Evolutionary conservation across 495 filamentous ascomycete genomes (phyloP), one percentile per base, ranked within the genome.

Genomic region (Elaphomyces granulatus): DNA sequence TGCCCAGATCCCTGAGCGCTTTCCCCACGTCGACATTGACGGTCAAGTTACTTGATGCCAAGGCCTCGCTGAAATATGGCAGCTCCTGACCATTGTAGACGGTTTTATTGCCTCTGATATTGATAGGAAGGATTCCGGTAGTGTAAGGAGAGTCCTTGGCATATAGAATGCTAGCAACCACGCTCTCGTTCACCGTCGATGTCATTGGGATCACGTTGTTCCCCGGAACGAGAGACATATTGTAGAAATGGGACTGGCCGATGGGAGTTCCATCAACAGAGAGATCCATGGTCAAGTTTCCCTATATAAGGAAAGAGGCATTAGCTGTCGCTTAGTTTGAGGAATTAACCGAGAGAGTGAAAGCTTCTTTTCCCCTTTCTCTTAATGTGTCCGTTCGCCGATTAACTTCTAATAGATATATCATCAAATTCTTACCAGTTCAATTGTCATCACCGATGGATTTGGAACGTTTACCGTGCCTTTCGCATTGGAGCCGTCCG

Each of bases 381-480:
- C n/a, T n/a, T n/a, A n/a, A n/a, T n/a, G n/a, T n/a, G n/a, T n/a
- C n/a, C n/a, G n/a, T n/a, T n/a, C n/a, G n/a, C n/a, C n/a, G n/a
- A n/a, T n/a, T n/a, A n/a, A n/a, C n/a, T n/a, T n/a, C n/a, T n/a
- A n/a, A n/a, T n/a, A n/a, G n/a, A n/a, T n/a, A n/a, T n/a, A n/a
- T n/a, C n/a, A 28, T 28, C 23, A 12, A 31, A 12, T 8, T 23
- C 45, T 46, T 65, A 81, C 78, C 55, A 85, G 66, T 15, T 63
- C 54, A 34, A 87, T 59, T 4, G 72, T 73, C 55, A 83, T 61
- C 37, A 75, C 55, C 2, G 80, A 77, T 3, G 70, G 72, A 51
- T 88, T 88, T 41, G 82, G 81, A 28, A 88, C 81, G 38, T 50
- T 61, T 26, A 74, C 69, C 3, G 59, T 68, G 47, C 74, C 82